Evolutionary conservation across 257 asterid species (phyloP).

Genomic region (Ballota nigra): DNA sequence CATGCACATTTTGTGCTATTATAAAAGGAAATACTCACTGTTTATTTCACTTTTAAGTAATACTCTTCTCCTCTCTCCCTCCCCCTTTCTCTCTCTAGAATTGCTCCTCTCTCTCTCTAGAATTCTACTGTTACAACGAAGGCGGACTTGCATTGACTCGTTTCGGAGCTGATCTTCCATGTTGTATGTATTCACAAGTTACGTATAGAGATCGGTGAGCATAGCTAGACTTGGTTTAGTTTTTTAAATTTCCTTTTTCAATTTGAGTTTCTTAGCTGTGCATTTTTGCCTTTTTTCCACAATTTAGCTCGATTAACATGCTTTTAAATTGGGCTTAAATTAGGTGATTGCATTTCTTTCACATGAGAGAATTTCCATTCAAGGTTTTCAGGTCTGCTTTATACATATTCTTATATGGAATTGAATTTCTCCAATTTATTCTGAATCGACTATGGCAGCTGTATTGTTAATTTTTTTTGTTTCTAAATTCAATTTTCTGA

Average conservation of each 20-base stretch:
- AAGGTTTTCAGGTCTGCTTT: slow-evolving; percentile 34
- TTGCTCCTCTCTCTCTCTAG: slow-evolving; percentile 25
- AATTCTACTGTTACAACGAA: slow-evolving; percentile 32
- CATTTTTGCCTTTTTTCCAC: not conserved
- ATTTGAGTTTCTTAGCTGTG: slow-evolving; percentile 1
- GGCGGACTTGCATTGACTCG: slow-evolving; percentile 66
- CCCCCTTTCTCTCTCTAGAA: slow-evolving; percentile 28
- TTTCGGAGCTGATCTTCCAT: slow-evolving; percentile 31
- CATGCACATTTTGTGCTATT: slow-evolving; percentile 29
- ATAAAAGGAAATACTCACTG: slow-evolving; percentile 14
- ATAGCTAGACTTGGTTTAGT: slow-evolving; percentile 25
- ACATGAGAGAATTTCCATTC: slow-evolving; percentile 37
- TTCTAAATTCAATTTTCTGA: slow-evolving; percentile 15
- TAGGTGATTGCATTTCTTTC: slow-evolving; percentile 41
- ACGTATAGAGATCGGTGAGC: slow-evolving; percentile 51
- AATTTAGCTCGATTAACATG: slow-evolving; percentile 20
- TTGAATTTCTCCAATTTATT: slow-evolving; percentile 38
- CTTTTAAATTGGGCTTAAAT: slow-evolving; percentile 29
- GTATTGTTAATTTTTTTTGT: slow-evolving; percentile 17
- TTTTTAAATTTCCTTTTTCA: slow-evolving; percentile 1
- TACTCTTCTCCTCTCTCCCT: slow-evolving; percentile 29
- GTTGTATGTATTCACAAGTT: slow-evolving; percentile 27
- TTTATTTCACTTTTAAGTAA: slow-evolving; percentile 9
- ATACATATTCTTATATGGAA: slow-evolving; percentile 45
- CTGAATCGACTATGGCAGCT: slow-evolving; percentile 30